Evolutionary conservation across 495 filamentous ascomycete species (phyloP), one percentile per base, ranked within the genome.

Genomic region (Penicillium mononematosum): DNA sequence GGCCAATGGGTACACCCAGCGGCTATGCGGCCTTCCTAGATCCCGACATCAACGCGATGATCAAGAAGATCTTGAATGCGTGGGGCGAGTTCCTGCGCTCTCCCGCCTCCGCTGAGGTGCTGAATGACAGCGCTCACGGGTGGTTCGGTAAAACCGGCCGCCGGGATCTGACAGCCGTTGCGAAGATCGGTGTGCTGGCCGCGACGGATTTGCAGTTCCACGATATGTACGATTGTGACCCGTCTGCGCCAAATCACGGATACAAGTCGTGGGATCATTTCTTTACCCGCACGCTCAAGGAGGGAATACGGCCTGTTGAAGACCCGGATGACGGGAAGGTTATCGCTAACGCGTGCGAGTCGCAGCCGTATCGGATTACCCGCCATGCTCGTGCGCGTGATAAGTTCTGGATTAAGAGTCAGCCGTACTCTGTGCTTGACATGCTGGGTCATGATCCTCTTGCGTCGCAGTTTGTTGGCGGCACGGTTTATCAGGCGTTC

Each of bases 181-280:
- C 66, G 36, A 85, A 66, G 69, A 78, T 69, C 79, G 86, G 57
- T 31, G 74, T 67, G 72, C 72, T 53, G 78, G 81, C 25, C 1
- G 53, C 54, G 5, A 46, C 45, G 6, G 49, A 53, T 29, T 51
- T 69, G n/a, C 32, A 64, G 20, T 89, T 87, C 82, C 84, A 88
- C 42, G 75, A 85, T 24, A 87, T 69, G 55, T 71, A 62, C 50
- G 51, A 64, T 14, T 67, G 60, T 52, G 64, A 72, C 31, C 61
- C 70, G 0, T 53, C 56, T 0, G 59, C 57, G 8, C 51, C 59
- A 0, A 59, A 86, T 58, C 73, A 81, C 65, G 88, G 88, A 20
- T 78, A 77, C 68, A 79, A 74, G 41, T 89, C 85, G 1, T 91
- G 88, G 88, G 87, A 92, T 57, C 76, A 86, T 54, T 92, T 90